These are phyloP conservation scores for Hansenula sp. DNA, from an alignment of 1,139 yeast species.

Conservation along the genomic window DNA sequence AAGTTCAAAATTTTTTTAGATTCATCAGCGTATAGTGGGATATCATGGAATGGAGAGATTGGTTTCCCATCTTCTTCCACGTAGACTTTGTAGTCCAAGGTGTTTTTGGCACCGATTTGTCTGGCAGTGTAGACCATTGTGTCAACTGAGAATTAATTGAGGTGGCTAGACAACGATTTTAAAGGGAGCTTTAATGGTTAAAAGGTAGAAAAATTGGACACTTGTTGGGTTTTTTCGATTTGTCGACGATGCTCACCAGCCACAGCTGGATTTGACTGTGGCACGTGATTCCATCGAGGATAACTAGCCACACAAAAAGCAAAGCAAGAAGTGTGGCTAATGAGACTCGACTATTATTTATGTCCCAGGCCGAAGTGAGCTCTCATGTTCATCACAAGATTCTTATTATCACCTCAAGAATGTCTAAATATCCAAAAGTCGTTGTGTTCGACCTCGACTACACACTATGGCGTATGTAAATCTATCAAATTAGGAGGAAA, in stretches of 20 bases:
- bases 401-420: no score
- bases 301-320: background rate
- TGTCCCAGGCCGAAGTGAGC: no score
- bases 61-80: conserved; percentile 66
- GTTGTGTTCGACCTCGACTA: conserved; percentile 76
- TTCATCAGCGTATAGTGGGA: conserved; percentile 64
- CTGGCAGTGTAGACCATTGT: conserved; percentile 70
- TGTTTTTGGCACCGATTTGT: conserved; percentile 89
- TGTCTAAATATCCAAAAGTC: conserved; percentile 44
- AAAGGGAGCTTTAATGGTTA: background rate
- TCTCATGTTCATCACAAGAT: no score
- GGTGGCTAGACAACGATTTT: background rate
- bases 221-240: background rate
- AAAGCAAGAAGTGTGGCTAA: no score
- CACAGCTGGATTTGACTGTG: background rate
- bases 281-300: background rate
- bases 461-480: conserved; percentile 73
- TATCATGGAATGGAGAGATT: conserved; percentile 74
- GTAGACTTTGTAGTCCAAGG: conserved; percentile 85
- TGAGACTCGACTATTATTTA: no score
- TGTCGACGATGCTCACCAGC: background rate
- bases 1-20: conserved; percentile 70
- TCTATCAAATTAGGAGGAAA: background rate
- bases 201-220: background rate
- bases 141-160: background rate